phyloP scores from a whole-genome alignment of 768 basidiomycete species.

The Hortiboletus flavorubellus region DNA sequence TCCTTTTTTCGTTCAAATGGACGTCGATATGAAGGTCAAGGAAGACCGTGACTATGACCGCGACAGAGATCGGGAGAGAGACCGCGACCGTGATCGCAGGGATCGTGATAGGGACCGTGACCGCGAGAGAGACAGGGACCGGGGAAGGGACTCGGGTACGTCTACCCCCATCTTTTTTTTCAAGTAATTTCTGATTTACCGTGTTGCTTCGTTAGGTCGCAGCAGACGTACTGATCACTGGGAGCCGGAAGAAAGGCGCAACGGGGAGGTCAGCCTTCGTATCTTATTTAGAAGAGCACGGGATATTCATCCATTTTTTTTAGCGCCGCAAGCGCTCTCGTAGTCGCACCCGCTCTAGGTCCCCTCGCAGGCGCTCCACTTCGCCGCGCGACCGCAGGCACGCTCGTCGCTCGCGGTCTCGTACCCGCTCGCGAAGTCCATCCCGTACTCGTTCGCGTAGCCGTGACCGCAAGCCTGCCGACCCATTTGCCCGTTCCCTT shows the following conservation, averaged over 20 bases:
- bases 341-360: conserved; percentile 63
- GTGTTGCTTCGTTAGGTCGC: conserved; percentile 36
- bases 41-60: conserved; percentile 69
- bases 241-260: conserved; percentile 79
- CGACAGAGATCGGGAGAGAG: conserved; percentile 43
- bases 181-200: background rate
- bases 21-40: conserved; percentile 79
- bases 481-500: conserved; percentile 73
- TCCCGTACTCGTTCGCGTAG: conserved; percentile 51
- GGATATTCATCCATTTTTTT: background rate
- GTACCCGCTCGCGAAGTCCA: conserved; percentile 58
- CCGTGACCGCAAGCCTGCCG: conserved; percentile 57
- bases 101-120: conserved; percentile 46
- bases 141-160: conserved; percentile 58
- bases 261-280: conserved; percentile 55
- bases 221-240: conserved; percentile 65
- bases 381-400: conserved; percentile 59
- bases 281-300: background rate
- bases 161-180: conserved; percentile 3
- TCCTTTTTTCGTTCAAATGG: conserved; percentile 44
- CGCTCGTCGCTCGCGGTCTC: conserved; percentile 55
- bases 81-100: conserved; percentile 38
- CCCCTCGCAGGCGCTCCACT: conserved; percentile 60
- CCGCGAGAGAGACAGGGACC: conserved; percentile 43
- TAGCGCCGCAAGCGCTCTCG: conserved; percentile 71